Evolutionary conservation across 352 stramenopile species (phyloP), one percentile per base, ranked within the genome.

Genomic region (Phytopythium sindhum): DNA sequence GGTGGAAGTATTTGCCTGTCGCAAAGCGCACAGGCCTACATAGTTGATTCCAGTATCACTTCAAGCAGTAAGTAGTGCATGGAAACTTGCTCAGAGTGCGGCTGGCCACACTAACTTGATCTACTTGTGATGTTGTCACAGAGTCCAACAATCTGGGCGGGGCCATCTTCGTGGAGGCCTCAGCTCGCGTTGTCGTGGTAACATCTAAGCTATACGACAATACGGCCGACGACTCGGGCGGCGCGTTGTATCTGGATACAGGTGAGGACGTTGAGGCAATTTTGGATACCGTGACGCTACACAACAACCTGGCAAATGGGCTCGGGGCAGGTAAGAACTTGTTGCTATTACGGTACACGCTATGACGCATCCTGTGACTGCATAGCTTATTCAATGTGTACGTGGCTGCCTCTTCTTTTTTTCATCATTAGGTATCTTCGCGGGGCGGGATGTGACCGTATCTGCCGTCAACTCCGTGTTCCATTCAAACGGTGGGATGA

Each of bases 201-300:
- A 56, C 50, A 11, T 81, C 70, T n/a, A 48, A 66, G 6, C 21
- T 90, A 12, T 65, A 64, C 1, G 61, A 77, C 42, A 90, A 90
- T 51, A 59, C 62, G 21, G 81, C 81, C 0, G 81, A 90, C 44
- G 81, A 89, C 55, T 82, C 80, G 0, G 81, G 81, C 12, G 81
- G 81, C 3, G 81, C 69, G 1, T 64, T 90, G 41, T 90, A 70
- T 48, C 23, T 90, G 9, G 76, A 89, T 41, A 87, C 78, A 0
- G 81, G 81, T 2, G 69, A 84, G 14, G 45, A 63, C 37, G 78
- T 84, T 12, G 24, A 63, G 10, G 80, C 65, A 1, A 75, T 61
- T 3, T 35, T 90, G 12, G 65, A 77, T 12, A 31, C 62, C 0
- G 69, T 68, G 1, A 19, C 57, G 0, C 54, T 90, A 8, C 65